Percentiles rank a stretch among this genome's conserved stretches.
phyloP scores from a whole-genome alignment of 1,139 yeast genomes.

The Yamadazyma aaseri region DNA sequence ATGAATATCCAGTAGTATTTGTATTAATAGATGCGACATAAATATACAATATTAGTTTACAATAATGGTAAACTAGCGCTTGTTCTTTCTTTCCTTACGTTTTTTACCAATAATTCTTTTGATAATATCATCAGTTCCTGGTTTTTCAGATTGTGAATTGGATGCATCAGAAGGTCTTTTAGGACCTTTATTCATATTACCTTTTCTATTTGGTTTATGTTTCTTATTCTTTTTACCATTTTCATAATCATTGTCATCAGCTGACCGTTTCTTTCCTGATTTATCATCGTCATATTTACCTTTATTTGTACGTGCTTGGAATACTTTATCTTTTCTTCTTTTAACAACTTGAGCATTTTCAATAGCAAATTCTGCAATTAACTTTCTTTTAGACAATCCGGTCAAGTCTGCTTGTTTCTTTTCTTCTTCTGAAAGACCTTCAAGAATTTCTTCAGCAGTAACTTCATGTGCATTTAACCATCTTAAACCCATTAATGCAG shows the following conservation, averaged over 20 bases:
- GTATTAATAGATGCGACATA: not conserved
- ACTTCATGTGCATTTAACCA: slow-evolving; percentile 97
- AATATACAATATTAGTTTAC: not conserved
- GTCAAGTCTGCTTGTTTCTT: slow-evolving; percentile 52
- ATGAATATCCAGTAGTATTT: too few relatives aligned
- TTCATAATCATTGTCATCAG: slow-evolving; percentile 12
- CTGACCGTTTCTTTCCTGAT: slow-evolving; percentile 11
- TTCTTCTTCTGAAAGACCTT: slow-evolving; percentile 73
- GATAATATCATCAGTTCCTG: slow-evolving; percentile 52
- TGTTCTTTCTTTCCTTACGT: slow-evolving; percentile 57
- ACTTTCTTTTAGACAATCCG: slow-evolving; percentile 62
- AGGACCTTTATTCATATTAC: slow-evolving; percentile 23
- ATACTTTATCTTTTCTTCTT: slow-evolving; percentile 75
- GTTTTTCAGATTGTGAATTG: slow-evolving; percentile 37
- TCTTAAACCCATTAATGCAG: slow-evolving; percentile 94
- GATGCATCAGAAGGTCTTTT: slow-evolving; percentile 5
- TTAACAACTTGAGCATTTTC: slow-evolving; percentile 92
- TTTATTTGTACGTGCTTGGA: slow-evolving; percentile 41
- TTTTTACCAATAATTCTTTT: slow-evolving; percentile 66
- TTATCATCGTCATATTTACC: slow-evolving; percentile 20
- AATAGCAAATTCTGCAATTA: slow-evolving; percentile 93
- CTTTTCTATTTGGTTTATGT: slow-evolving; percentile 45
- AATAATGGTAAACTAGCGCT: not conserved
- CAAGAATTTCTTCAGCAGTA: slow-evolving; percentile 62
- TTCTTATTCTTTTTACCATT: slow-evolving; percentile 21